Conservation (phyloP, 352 stramenopile species). For the Phytophthora capsici region DNA sequence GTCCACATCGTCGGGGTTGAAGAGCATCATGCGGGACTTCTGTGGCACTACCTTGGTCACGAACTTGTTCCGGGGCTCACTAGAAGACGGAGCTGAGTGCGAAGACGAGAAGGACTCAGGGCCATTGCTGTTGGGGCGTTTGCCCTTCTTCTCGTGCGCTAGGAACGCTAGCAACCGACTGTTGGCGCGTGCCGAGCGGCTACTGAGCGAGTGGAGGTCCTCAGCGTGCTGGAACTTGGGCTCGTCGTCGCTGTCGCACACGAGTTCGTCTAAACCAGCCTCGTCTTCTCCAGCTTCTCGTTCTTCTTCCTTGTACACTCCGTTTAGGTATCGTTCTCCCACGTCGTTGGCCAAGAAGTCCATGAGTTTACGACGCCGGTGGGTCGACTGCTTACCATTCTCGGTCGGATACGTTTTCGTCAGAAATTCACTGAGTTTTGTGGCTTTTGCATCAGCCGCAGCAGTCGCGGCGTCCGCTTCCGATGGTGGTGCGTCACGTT, state of each 20-base stretch:
- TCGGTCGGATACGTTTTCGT: conserved; percentile 43
- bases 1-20: conserved; percentile 57
- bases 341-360: conserved; percentile 80
- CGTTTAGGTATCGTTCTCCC: conserved; percentile 71
- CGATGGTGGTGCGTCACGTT: conserved; percentile 8
- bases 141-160: conserved; percentile 55
- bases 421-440: conserved; percentile 58
- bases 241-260: conserved; percentile 26
- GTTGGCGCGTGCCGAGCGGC: conserved; percentile 45
- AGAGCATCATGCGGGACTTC: conserved; percentile 61
- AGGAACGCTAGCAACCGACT: conserved; percentile 69
- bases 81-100: conserved; percentile 22
- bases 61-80: conserved; percentile 60
- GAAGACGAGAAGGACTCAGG: conserved; percentile 41
- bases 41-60: conserved; percentile 58
- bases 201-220: conserved; percentile 24
- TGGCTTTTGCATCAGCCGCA: conserved; percentile 23
- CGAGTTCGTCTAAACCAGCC: conserved; percentile 30
- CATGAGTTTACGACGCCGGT: conserved; percentile 67
- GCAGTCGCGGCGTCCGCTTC: conserved; percentile 18
- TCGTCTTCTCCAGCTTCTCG: conserved; percentile 39
- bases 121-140: conserved; percentile 42
- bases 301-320: conserved; percentile 73
- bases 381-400: conserved; percentile 34
- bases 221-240: conserved; percentile 27